phyloP scores from a whole-genome alignment of 2,329 filamentous ascomycete species.

The Aspergillus tanneri region DNA sequence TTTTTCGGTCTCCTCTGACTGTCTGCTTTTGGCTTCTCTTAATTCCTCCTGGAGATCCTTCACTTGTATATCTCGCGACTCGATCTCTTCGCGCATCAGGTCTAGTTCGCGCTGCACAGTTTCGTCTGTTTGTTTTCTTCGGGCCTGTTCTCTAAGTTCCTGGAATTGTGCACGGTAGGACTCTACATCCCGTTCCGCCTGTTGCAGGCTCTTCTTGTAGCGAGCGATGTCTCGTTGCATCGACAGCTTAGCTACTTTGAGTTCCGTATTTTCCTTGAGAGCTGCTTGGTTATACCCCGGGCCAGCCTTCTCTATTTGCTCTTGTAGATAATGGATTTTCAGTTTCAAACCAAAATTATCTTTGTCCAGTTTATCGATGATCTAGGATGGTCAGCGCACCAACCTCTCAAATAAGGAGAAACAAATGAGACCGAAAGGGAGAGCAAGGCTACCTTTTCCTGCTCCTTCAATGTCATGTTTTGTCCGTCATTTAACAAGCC shows the following conservation, averaged over 20 bases:
- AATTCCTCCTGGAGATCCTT: conserved; percentile 52
- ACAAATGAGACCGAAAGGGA: not conserved
- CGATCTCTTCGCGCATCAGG: conserved; percentile 50
- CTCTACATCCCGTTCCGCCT: conserved; percentile 84
- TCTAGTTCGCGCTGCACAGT: conserved; percentile 63
- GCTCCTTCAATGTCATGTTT: conserved; percentile 88
- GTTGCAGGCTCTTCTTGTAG: conserved; percentile 79
- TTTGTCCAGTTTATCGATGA: conserved; percentile 93
- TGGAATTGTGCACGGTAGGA: conserved; percentile 76
- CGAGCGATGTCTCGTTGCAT: conserved; percentile 83
- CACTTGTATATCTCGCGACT: conserved; percentile 47
- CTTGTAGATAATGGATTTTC: conserved; percentile 95
- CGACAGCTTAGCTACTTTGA: conserved; percentile 88
- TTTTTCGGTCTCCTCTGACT: conserved; percentile 60
- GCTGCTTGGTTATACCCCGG: conserved; percentile 87
- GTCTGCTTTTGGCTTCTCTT: conserved; percentile 56
- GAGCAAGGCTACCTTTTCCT: conserved; percentile 79
- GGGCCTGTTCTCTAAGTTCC: conserved; percentile 78
- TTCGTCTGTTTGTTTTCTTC: conserved; percentile 71
- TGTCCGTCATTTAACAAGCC: conserved; percentile 73
- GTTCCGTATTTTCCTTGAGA: conserved; percentile 89
- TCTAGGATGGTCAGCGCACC: conserved; percentile 40
- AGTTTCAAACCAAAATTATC: conserved; percentile 97
- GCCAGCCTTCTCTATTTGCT: conserved; percentile 80
- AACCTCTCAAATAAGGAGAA: not conserved